Conservation (phyloP, 2,329 filamentous ascomycete genomes). For the Biscogniauxia sp. region DNA sequence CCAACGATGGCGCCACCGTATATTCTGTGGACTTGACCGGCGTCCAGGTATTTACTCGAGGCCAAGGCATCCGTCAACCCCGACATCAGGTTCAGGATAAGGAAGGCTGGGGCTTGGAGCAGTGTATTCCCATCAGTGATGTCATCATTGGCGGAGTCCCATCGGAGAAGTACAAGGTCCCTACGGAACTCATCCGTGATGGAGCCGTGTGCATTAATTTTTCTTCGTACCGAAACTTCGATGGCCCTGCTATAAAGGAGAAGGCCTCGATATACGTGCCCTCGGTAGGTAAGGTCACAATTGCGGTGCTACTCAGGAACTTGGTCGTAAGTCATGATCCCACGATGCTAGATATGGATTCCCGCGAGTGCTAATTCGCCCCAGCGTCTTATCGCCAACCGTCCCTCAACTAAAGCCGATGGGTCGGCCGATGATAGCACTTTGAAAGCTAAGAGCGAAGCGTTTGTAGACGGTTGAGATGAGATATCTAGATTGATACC, state of each 20-base stretch:
- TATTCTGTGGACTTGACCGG: constrained; percentile 93
- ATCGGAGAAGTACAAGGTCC: constrained; percentile 83
- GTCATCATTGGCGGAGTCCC: constrained; percentile 95
- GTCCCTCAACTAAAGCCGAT: constrained; percentile 38
- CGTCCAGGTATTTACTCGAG: constrained; percentile 88
- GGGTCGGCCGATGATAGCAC: constrained; percentile 30
- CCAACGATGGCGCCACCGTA: constrained; percentile 93
- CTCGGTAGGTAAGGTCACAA: constrained; percentile 96
- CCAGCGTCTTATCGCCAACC: constrained; percentile 53
- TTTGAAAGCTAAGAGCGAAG: constrained; percentile 32
- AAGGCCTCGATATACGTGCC: constrained; percentile 97
- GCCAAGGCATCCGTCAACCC: constrained; percentile 78
- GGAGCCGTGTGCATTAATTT: constrained; percentile 99
- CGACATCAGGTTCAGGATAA: constrained; percentile 86
- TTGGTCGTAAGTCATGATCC: constrained; percentile 66
- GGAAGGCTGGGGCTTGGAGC: constrained; percentile 72
- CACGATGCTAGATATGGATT: neutral
- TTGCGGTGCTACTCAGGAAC: constrained; percentile 86
- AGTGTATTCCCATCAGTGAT: constrained; percentile 84
- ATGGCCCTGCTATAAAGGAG: constrained; percentile 79
- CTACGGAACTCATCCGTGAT: constrained; percentile 76
- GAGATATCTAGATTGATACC: constrained; percentile 10
- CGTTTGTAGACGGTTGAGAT: constrained; percentile 29
- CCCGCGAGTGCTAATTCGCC: constrained; percentile 22
- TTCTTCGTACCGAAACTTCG: constrained; percentile 92